These are phyloP conservation scores for Lachnellula arida DNA, from an alignment of 2,329 filamentous ascomycete genomes.

Conservation along the genomic window DNA sequence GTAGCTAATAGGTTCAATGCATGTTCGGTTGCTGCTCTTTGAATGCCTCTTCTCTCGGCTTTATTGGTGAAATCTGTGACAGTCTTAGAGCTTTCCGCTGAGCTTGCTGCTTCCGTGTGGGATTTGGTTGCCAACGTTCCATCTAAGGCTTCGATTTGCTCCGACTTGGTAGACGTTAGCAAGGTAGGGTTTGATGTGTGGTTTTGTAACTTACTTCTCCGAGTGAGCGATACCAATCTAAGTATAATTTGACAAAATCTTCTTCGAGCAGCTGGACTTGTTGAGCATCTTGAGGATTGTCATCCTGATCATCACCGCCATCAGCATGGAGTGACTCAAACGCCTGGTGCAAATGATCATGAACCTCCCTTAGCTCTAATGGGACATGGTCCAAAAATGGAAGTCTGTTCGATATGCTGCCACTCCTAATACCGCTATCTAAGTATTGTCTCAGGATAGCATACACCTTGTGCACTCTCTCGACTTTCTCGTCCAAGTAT, in stretches of 20 bases:
- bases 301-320: too few relatives aligned
- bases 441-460: neutral
- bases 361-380: too few relatives aligned
- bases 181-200: neutral
- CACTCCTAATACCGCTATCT: neutral
- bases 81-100: neutral
- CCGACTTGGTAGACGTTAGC: neutral
- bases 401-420: neutral
- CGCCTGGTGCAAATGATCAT: too few relatives aligned
- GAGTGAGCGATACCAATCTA: slow-evolving; percentile 1
- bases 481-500: neutral
- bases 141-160: neutral
- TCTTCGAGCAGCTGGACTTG: neutral
- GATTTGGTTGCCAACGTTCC: too few relatives aligned
- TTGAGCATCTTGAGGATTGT: neutral
- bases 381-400: neutral
- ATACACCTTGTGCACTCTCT: neutral
- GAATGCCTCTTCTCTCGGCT: slow-evolving; percentile 26
- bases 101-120: neutral
- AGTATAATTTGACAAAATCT: slow-evolving; percentile 3
- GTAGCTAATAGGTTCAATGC: slow-evolving; percentile 24
- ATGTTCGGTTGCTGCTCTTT: slow-evolving; percentile 27
- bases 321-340: too few relatives aligned
- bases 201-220: neutral
- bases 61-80: slow-evolving; percentile 19